Conservation (phyloP, 2,329 filamentous ascomycete species). For the Emericellopsis cladophorae region DNA sequence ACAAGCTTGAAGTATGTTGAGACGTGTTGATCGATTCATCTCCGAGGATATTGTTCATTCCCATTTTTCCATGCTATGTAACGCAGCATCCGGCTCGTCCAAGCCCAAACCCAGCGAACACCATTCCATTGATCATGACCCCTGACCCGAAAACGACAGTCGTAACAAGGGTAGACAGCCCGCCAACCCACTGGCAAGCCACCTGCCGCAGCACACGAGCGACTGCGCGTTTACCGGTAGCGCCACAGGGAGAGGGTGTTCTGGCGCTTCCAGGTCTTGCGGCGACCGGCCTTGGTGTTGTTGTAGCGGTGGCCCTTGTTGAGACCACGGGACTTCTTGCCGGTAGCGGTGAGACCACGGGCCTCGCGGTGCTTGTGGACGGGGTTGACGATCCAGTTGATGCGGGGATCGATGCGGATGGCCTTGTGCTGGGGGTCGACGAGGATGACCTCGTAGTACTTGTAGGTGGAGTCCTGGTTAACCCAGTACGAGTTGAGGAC, state of each 20-base stretch:
- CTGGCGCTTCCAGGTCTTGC: conserved; percentile 99
- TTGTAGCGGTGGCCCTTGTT: conserved; percentile 99
- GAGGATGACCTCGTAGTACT: conserved; percentile 99
- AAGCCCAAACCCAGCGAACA: background rate
- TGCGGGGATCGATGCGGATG: conserved; percentile 95
- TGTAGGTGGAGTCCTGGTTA: conserved; percentile 99
- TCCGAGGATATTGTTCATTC: background rate
- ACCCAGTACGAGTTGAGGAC: conserved; percentile 99
- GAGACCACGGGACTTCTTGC: conserved; percentile 99
- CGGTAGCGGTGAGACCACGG: conserved; percentile 92
- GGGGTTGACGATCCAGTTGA: conserved; percentile 99
- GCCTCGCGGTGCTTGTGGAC: conserved; percentile 99
- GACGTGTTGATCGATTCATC: background rate
- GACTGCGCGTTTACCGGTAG: conserved; percentile 59
- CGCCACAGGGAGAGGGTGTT: conserved; percentile 99
- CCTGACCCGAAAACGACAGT: no score
- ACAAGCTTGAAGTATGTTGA: no score
- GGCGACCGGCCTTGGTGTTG: conserved; percentile 92
- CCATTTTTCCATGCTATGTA: background rate
- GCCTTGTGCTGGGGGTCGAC: conserved; percentile 99
- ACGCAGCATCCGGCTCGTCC: background rate
- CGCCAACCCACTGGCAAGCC: background rate
- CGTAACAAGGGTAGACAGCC: background rate
- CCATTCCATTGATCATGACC: no score
- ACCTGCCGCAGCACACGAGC: background rate